Base-by-base conservation (phyloP, 352 stramenopile genomes). In the Phytophthora syringae region DNA sequence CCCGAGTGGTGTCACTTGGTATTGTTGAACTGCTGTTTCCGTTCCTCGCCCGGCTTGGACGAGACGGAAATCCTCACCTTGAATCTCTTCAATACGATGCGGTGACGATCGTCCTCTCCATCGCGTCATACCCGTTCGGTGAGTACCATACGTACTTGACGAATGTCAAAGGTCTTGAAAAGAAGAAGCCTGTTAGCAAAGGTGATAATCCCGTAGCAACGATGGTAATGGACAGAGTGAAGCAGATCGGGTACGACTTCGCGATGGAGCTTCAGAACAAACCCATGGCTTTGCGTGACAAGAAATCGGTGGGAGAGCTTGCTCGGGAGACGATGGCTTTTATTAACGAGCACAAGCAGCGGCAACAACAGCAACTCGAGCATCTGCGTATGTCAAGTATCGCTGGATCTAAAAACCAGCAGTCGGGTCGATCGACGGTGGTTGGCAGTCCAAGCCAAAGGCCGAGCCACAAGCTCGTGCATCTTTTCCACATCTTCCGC, bases 121-220 rank as follows among this genome's bases (percentile, higher is more conserved):
- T 92, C 32, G 84, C 84, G 0, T 80, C 80, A 16, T 92, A 85
- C 62, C 84, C 84, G 1, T 86, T 85, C 39, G 84, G 84, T 13
- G 73, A 84, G 25, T 90, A 79, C 34, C 77, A 92, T 45, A 24
- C 30, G 0, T 60, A 77, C 20, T 52, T 86, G 37, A 51, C 59
- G 39, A 72, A 70, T 27, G 66, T 51, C 24, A 78, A 64, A n/a
- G 63, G 55, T 45, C 36, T 16, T 25, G 16, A 53, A 11, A 66
- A 70, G 15, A 45, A 64, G 22, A 62, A 62, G 6, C 13, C 9
- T 1, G n/a, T 39, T 7, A 43, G 16, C 22, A 69, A 64, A 20
- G 32, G 25, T 37, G 21, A 39, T 6, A 67, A 43, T n/a, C 42
- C 1, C 6, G 11, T 18, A 7, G 24, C 30, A 2, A 30, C 51